Conservation (phyloP, 2,329 filamentous ascomycete species). For the Allantophomopsis cytisporea region DNA sequence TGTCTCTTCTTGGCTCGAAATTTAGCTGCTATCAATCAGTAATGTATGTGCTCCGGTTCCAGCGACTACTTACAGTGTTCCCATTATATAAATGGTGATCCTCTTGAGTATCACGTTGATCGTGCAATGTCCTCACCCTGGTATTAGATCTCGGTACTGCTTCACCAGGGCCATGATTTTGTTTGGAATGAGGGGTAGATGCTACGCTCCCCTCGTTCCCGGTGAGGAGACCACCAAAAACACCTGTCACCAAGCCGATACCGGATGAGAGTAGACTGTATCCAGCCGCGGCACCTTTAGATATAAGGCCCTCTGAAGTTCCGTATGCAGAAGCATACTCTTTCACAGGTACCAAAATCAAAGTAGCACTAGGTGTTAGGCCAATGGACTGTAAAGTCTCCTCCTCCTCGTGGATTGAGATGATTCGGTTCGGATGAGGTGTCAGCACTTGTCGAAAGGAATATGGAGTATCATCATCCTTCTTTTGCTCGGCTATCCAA, state of each 20-base stretch:
- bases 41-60: background rate
- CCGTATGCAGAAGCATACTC: conserved; percentile 45
- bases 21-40: conserved; percentile 5
- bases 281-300: conserved; percentile 22
- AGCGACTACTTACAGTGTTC: conserved; percentile 50
- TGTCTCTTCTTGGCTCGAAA: conserved; percentile 7
- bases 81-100: conserved; percentile 78
- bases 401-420: conserved; percentile 64
- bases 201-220: conserved; percentile 12
- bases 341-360: conserved; percentile 65
- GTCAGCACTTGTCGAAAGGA: conserved; percentile 75
- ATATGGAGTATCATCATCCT: conserved; percentile 50
- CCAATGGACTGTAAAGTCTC: conserved; percentile 55
- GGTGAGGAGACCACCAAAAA: conserved; percentile 22
- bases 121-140: conserved; percentile 36
- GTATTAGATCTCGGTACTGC: conserved; percentile 18
- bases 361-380: conserved; percentile 65
- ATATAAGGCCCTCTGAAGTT: conserved; percentile 13
- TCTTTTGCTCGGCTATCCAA: conserved; percentile 60
- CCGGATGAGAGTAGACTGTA: conserved; percentile 24
- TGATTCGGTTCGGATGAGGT: conserved; percentile 59
- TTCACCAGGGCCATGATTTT: conserved; percentile 3
- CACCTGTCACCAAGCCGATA: conserved; percentile 24
- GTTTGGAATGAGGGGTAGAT: conserved; percentile 3
- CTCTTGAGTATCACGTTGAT: conserved; percentile 36